Evolutionary conservation across 179 eudicot species (phyloP).

Genomic region (Sideroxylon spinosum): DNA sequence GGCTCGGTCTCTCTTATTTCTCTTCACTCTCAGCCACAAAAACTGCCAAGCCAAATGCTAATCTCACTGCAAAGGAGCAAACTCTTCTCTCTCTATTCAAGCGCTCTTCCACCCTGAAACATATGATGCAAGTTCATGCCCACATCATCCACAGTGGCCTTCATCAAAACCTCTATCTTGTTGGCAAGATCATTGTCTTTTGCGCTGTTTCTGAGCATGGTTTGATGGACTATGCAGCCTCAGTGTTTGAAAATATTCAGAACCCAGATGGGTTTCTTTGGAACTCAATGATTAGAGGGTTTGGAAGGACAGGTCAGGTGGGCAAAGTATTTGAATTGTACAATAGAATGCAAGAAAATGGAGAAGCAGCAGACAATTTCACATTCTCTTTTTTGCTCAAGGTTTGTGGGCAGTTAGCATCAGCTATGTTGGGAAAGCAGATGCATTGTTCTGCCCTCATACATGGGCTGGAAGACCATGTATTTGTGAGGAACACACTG

Average conservation of each 20-base stretch:
- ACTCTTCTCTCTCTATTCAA: conserved; percentile 27
- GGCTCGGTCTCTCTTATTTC: conserved; percentile 5
- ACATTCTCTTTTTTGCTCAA: conserved; percentile 40
- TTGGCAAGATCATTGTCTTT: conserved; percentile 33
- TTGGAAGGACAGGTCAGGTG: conserved; percentile 19
- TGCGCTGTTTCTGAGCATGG: conserved; percentile 28
- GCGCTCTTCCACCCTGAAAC: conserved; percentile 23
- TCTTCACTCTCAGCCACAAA: conserved; percentile 3
- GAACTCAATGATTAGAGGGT: conserved; percentile 45
- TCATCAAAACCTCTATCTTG: conserved; percentile 25
- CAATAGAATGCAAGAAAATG: conserved; percentile 28
- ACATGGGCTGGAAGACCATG: conserved; percentile 26
- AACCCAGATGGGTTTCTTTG: conserved; percentile 44
- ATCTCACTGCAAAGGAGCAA: conserved; percentile 17
- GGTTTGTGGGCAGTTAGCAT: conserved; percentile 27
- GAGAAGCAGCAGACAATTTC: conserved; percentile 32
- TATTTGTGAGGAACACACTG: conserved; percentile 35
- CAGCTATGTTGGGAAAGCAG: conserved; percentile 30
- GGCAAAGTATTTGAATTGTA: conserved; percentile 23
- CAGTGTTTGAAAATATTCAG: conserved; percentile 20
- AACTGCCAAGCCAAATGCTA: conserved; percentile 10
- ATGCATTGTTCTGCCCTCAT: conserved; percentile 30
- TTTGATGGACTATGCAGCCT: conserved; percentile 33
- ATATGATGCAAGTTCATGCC: conserved; percentile 33
- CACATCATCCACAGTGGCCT: conserved; percentile 27